These are phyloP conservation scores for Debaryomyces tyrocola DNA, from an alignment of 805 yeast species.

Conservation along the genomic window DNA sequence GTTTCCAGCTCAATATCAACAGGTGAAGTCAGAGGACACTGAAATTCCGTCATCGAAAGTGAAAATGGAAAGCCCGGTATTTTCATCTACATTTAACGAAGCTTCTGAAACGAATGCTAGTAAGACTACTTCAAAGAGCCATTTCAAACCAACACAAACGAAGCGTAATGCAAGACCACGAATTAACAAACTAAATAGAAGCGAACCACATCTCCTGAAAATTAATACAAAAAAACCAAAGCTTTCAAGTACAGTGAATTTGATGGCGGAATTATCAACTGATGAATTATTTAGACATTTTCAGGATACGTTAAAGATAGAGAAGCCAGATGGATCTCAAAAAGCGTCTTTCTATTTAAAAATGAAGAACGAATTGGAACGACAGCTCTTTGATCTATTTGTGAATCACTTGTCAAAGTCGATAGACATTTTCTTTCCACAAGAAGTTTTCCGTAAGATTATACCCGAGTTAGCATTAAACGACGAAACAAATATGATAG, in stretches of 20 bases:
- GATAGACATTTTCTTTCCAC: constrained; percentile 33
- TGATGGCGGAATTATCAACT: constrained; percentile 17
- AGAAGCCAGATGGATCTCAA: constrained; percentile 8
- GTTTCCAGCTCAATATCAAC: too few species aligned
- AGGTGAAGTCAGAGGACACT: too few species aligned
- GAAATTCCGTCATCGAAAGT: too few species aligned
- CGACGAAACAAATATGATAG: constrained; percentile 40
- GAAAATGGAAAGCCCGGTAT: too few species aligned
- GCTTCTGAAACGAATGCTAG: background rate
- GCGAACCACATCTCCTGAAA: constrained; percentile 2
- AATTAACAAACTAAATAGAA: constrained; percentile 30
- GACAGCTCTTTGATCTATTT: constrained; percentile 33
- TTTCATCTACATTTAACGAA: too few species aligned
- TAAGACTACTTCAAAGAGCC: background rate
- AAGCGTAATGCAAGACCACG: constrained; percentile 38
- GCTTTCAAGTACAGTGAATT: constrained; percentile 5
- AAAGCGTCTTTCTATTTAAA: constrained; percentile 9
- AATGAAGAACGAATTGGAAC: constrained; percentile 23
- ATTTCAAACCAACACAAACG: constrained; percentile 37
- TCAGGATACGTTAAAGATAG: constrained; percentile 20
- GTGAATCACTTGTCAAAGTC: constrained; percentile 26
- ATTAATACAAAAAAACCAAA: constrained; percentile 4
- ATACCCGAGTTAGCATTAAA: constrained; percentile 36
- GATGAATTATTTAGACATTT: constrained; percentile 26
- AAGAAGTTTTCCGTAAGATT: constrained; percentile 27